phyloP scores from a whole-genome alignment of 805 yeast species.

The Dipodascopsis uninucleata region DNA sequence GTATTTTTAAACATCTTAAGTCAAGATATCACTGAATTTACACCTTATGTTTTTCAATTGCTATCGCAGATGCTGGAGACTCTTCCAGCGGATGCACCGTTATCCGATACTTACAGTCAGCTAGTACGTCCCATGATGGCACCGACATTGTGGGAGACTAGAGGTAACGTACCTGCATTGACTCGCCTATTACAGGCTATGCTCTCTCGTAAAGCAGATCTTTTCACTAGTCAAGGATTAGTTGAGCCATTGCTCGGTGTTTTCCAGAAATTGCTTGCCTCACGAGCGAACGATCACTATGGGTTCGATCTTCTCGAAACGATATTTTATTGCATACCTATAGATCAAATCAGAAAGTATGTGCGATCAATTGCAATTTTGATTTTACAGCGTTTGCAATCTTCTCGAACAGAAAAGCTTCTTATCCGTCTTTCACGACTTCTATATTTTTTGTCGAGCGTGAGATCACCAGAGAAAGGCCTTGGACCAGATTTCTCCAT shows the following conservation, averaged over 20 bases:
- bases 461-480: constrained; percentile 33
- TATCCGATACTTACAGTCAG: constrained; percentile 64
- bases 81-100: constrained; percentile 45
- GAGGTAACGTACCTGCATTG: constrained; percentile 91
- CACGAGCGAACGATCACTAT: constrained; percentile 70
- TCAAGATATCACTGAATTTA: constrained; percentile 87
- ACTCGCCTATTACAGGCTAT: constrained; percentile 74
- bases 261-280: constrained; percentile 88
- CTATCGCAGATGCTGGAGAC: constrained; percentile 71
- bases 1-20: constrained; percentile 63
- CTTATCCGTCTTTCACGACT: constrained; percentile 68
- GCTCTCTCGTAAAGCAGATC: constrained; percentile 43
- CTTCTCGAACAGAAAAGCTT: constrained; percentile 76
- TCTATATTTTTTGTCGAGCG: constrained; percentile 50
- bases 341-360: constrained; percentile 48
- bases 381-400: constrained; percentile 74
- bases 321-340: constrained; percentile 57
- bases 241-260: constrained; percentile 86
- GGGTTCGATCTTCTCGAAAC: constrained; percentile 83
- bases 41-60: constrained; percentile 90
- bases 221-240: constrained; percentile 42
- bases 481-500: constrained; percentile 54
- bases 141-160: constrained; percentile 89
- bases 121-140: constrained; percentile 78
- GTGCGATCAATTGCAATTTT: constrained; percentile 71